Base-by-base conservation (phyloP, 2,329 filamentous ascomycete genomes). In the Amauroascus verrucosus region DNA sequence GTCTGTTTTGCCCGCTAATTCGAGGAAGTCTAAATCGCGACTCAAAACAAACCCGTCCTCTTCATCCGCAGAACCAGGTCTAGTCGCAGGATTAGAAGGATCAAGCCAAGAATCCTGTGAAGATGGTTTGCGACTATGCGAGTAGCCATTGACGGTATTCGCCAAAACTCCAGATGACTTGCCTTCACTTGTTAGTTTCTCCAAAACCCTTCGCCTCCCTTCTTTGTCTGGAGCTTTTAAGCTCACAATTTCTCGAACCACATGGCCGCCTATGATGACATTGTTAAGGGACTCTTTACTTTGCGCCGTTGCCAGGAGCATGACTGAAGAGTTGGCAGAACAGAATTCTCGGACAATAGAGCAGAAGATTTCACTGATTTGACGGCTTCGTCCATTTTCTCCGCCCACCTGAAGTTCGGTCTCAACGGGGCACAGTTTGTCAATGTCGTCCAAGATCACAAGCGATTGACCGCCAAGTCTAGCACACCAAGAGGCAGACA, bases 201-300 rank as follows among this genome's bases (percentile, higher is more conserved):
- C 88, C 64, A 97, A 78, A 1, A 98, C 83, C 60, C 83, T 83
- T 40, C 90, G 78, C 58, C 93, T 80, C 1, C 86, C 86, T 60
- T 96, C 89, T 70, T 98, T 98, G 62, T 91, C 86, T 0, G 93
- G 93, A 0, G 93, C 90, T 64, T 91, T 93, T 53, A 98, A 73
- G 43, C 84, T 84, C 30, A 97, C 75, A 57, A 96, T 95, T 65
- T 98, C 93, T 47, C 89, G 83, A 35, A 95, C 87, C 32, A 97
- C 83, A 67, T 97, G 91, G 0, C 90, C 88, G 20, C 91, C 88
- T 54, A 97, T 82, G 50, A 98, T 81, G 14, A 95, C 82, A 60
- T 87, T 90, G 68, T 98, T 93, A 48, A 98, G 73, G 0, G 88
- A 84, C 59, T 98, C 93, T 65, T 98, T 98, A 16, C 85, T 84